Evolutionary conservation across 129 eudicot species (phyloP).

Genomic region (Ambrosia artemisiifolia): DNA sequence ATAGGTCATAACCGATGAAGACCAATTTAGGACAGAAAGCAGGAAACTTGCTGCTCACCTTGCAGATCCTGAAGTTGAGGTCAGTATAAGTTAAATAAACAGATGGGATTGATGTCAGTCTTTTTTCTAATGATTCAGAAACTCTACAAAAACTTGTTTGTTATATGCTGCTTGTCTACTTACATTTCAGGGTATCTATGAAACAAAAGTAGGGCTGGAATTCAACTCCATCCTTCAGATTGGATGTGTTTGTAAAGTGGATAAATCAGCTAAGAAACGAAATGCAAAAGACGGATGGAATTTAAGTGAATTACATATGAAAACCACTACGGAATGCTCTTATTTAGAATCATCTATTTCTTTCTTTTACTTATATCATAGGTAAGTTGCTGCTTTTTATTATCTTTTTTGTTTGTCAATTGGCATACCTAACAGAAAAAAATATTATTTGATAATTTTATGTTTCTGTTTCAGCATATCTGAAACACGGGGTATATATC

Average conservation of each 20-base stretch:
- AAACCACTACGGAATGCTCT: constrained; percentile 96
- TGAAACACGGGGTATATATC: constrained; percentile 76
- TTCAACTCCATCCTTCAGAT: constrained; percentile 77
- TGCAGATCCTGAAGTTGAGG: constrained; percentile 99
- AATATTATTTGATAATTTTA: background rate
- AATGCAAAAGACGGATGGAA: constrained; percentile 77
- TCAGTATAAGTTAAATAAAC: constrained; percentile 23
- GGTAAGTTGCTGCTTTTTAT: constrained; percentile 44
- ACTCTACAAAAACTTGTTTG: constrained; percentile 4
- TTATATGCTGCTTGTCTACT: background rate
- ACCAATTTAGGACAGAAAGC: constrained; percentile 75
- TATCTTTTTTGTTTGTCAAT: background rate
- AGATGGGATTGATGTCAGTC: background rate
- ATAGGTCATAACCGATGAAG: constrained; percentile 84
- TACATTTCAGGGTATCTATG: constrained; percentile 79
- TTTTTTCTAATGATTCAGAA: constrained; percentile 1
- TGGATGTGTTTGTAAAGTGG: constrained; percentile 98
- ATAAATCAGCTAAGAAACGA: constrained; percentile 72
- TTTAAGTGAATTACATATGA: constrained; percentile 80
- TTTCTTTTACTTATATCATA: constrained; percentile 89
- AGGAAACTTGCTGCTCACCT: constrained; percentile 87
- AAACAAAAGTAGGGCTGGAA: constrained; percentile 73
- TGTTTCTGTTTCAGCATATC: constrained; percentile 51
- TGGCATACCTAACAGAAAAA: background rate
- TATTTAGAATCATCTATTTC: constrained; percentile 68